Base-by-base conservation (phyloP, 495 filamentous ascomycete species). In the Ramalina intermedia region DNA sequence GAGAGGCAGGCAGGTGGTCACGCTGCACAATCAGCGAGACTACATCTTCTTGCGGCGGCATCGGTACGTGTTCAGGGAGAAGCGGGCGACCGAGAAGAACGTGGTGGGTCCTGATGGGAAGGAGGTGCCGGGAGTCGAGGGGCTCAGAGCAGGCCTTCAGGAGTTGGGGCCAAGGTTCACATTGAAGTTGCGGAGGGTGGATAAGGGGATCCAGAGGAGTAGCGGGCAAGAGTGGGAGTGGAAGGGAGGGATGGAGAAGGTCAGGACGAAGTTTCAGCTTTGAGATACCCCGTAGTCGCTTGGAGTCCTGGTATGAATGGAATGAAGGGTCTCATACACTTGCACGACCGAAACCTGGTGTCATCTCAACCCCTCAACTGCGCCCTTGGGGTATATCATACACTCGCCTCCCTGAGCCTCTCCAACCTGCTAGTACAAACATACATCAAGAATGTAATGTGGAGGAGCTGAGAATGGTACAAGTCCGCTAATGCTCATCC, bases 171-270 rank as follows among this genome's bases (percentile, higher is more conserved):
- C 88, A 2, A 66, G 84, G 29, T 84, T 93, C 60, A 94, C 88
- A 1, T 55, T 94, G 58, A 94, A 94, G 69, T 66, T 98, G 51
- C 77, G 93, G 47, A 78, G 91, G 59, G 81, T 96, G 20, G 89
- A 96, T 61, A 88, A 84, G 69, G 87, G 87, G 1, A 80, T 98
- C 40, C 87, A 89, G 51, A 69, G 80, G 50, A 76, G 72, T 18
- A 81, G 78, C 62, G 87, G 87, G 26, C 85, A 87, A 60, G 85
- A 90, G 60, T 96, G 91, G 89, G 76, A 91, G 61, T 96, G 90
- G 90, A 86, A 91, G 68, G 82, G 82, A 4, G 74, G 76, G 63
- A 88, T 89, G 82, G 91, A 98, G 70, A 96, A 94, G 69, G 63
- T 81, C 66, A 72, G 91, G 58, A 98, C 89, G 50, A 82, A 82